A percentile compares a stretch with the other conserved stretches of the same genome.
phyloP scores from a whole-genome alignment of 2,329 filamentous ascomycete species.

The Cercospora zeina region DNA sequence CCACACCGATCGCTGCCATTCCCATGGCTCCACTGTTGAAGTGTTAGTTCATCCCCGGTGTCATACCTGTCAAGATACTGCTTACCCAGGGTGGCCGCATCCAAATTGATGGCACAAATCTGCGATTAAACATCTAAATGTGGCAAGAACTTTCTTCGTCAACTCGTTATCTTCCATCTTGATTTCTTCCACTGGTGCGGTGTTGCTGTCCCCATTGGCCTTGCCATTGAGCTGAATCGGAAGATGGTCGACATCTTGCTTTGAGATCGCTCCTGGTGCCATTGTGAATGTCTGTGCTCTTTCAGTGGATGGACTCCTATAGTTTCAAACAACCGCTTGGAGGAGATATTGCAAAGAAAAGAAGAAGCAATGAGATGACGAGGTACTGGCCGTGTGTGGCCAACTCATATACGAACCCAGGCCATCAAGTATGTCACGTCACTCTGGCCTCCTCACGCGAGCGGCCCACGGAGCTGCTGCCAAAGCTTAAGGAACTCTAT shows the following conservation, averaged over 20 bases:
- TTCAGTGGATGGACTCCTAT: neutral
- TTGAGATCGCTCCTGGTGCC: conserved; percentile 33
- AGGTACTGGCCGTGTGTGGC: neutral
- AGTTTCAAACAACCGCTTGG: neutral
- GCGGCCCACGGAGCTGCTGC: conserved; percentile 6
- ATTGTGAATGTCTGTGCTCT: conserved; percentile 23
- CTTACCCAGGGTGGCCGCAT: conserved; percentile 67
- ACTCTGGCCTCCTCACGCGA: conserved; percentile 17
- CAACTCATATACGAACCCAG: conserved; percentile 9
- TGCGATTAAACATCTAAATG: conserved; percentile 64
- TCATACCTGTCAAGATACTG: neutral
- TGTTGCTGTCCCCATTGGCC: conserved; percentile 24
- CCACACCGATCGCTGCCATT: conserved; percentile 63
- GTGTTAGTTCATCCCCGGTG: conserved; percentile 13
- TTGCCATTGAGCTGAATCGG: conserved; percentile 34
- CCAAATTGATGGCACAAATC: conserved; percentile 70
- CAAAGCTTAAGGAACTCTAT: conserved; percentile 25
- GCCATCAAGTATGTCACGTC: conserved; percentile 30
- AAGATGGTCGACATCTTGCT: conserved; percentile 33
- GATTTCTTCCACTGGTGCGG: conserved; percentile 28
- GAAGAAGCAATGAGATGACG: conserved; percentile 11
- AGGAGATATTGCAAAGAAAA: conserved; percentile 4
- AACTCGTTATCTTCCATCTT: conserved; percentile 36
- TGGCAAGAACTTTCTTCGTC: conserved; percentile 56
- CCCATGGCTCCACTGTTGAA: conserved; percentile 55